Evolutionary conservation across 2,329 filamentous ascomycete genomes (phyloP).

Genomic region (Bipolaris zeicola): DNA sequence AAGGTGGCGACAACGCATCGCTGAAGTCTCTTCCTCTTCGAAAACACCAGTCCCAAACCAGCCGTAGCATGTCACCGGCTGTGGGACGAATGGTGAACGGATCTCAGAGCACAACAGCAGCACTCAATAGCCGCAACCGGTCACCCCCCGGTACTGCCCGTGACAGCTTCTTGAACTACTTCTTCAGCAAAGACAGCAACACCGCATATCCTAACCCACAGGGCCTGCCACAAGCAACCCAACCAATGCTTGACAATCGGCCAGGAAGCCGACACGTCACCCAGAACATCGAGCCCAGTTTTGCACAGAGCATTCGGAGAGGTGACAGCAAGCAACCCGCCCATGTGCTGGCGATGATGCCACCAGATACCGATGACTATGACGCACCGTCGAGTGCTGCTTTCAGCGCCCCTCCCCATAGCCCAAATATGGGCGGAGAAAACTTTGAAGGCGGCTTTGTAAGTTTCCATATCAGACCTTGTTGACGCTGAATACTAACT

Average conservation of each 20-base stretch:
- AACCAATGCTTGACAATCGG: slow-evolving; percentile 45
- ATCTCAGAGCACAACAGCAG: slow-evolving; percentile 60
- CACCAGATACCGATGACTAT: slow-evolving; percentile 54
- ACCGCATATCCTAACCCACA: slow-evolving; percentile 48
- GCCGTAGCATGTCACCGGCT: slow-evolving; percentile 82
- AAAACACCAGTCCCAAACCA: slow-evolving; percentile 64
- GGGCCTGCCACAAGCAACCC: slow-evolving; percentile 44
- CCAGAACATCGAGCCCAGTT: slow-evolving; percentile 78
- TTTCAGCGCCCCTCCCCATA: slow-evolving; percentile 21
- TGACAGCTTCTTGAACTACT: slow-evolving; percentile 97
- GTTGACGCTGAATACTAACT: slow-evolving; percentile 23
- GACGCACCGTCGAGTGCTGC: slow-evolving; percentile 42
- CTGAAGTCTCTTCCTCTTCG: slow-evolving; percentile 65
- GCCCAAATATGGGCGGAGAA: slow-evolving; percentile 9
- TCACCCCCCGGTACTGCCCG: slow-evolving; percentile 68
- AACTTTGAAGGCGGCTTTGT: slow-evolving; percentile 63
- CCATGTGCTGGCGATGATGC: slow-evolving; percentile 50
- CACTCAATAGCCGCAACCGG: slow-evolving; percentile 67
- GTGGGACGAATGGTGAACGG: slow-evolving; percentile 70
- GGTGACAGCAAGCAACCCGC: slow-evolving; percentile 62
- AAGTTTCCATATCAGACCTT: slow-evolving; percentile 48
- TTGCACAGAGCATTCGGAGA: slow-evolving; percentile 80
- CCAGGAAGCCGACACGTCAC: slow-evolving; percentile 70
- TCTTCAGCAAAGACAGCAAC: slow-evolving; percentile 92
- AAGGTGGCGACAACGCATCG: slow-evolving; percentile 58